Evolutionary conservation across 345 rosid species (phyloP), one percentile per base, ranked within the genome.

Genomic region (Atalantia buxifolia): DNA sequence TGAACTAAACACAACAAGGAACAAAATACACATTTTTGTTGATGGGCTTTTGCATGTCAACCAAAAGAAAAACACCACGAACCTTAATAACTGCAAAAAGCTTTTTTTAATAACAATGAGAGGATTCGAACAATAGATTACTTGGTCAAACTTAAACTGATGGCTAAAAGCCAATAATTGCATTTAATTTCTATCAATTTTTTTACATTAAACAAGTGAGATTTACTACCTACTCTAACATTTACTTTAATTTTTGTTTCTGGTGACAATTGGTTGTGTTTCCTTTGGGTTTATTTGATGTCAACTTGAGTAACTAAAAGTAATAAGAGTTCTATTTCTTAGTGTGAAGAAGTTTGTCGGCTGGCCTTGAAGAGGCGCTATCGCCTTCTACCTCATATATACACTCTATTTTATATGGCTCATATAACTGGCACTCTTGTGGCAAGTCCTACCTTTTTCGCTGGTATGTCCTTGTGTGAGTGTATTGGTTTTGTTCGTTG

Each of bases 341-440:
- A 95, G 98, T 93, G 98, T 76, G 98, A 95, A 83, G 97, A 93
- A 83, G 97, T 95, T 65, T 93, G 98, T 21, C 93, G 98, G 75
- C 85, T 92, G 8, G 98, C 98, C 75, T 78, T 95, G 85, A 92
- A 81, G 89, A 90, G 98, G 87, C 97, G 98, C 62, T 95, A 95
- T 84, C 89, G 90, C 77, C 86, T 95, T 68, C 76, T 95, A 79
- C 97, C 95, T 55, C 94, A 90, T 85, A 84, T 93, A 74, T 93
- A 95, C 81, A 95, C 98, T 60, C 85, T 95, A 36, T 92, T 93
- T 79, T 93, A 93, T 87, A 36, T 83, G 82, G 92, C 98, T n/a
- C 98, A 95, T 84, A 92, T 85, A 33, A 83, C 79, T 45, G 97
- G 98, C 70, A 84, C 88, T 81, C 94, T 87, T 2, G 95, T 95